Base-by-base conservation (phyloP, 1,284 basidiomycete species). In the Cutaneotrichosporon dermatis region DNA sequence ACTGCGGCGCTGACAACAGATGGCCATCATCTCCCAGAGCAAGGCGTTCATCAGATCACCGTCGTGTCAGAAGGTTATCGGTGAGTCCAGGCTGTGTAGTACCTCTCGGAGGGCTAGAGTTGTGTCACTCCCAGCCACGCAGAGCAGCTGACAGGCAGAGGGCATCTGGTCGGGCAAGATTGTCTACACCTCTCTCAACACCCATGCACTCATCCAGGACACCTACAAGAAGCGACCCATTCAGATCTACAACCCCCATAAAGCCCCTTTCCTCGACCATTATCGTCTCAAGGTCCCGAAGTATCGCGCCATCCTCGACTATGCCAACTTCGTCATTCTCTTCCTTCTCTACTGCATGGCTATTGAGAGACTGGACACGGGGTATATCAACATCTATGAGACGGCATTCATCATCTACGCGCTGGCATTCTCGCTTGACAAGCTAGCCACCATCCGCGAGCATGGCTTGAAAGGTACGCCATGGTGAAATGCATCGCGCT, bases 271-370 rank as follows among this genome's bases (percentile, higher is more conserved):
- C 34, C 83, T 97, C 4, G 92, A 97, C 72, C 93, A 97, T 75
- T 93, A 95, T 69, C 85, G 90, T 8, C 83, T 97, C 45, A 95
- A 95, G 80, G 93, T 97, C 2, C 93, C 93, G 1, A 88, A 88
- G 37, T 86, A 95, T 57, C 89, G 93, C 43, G 86, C 90, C 2
- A 87, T 92, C 44, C 80, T 97, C 65, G 92, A 96, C 77, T 95
- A 93, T 44, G 58, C 57, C 66, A 94, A 91, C 75, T 95, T 94
- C 74, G 67, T 92, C 48, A 80, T 88, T 41, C 82, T 95, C 12
- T 95, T 95, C 73, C 76, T 89, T 13, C 81, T 93, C 40, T 95
- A 93, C 71, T 80, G 93, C 33, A 62, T 88, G n/a, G 86, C 89
- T 0, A 85, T 94, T 11, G 91, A 95, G 76, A 82, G 84, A 60